Percentiles rank a stretch among this genome's conserved stretches.
These are phyloP conservation scores for Silene uniflora DNA, from an alignment of 148 eudicot species.

Conservation along the genomic window DNA sequence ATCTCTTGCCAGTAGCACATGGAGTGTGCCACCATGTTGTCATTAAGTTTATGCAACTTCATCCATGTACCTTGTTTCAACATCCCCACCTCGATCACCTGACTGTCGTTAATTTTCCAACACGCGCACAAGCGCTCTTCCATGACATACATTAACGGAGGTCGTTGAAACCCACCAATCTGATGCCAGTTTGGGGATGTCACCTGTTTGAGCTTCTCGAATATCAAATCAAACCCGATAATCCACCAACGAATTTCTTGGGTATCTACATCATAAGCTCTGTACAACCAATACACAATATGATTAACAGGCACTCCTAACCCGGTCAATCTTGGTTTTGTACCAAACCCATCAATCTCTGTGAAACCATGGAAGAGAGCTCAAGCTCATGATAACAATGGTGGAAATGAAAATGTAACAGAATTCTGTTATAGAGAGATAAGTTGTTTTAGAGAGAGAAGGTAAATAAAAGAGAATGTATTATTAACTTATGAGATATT, in stretches of 20 bases:
- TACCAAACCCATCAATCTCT: neutral
- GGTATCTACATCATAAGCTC: neutral
- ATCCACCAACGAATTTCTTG: conserved; percentile 4
- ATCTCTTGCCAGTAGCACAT: conserved; percentile 4
- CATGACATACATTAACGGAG: conserved; percentile 16
- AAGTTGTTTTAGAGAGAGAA: too few relatives aligned
- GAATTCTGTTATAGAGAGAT: too few relatives aligned
- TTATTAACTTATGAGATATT: too few relatives aligned
- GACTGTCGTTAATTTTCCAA: neutral
- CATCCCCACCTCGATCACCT: neutral
- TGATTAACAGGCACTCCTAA: neutral
- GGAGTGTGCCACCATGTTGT: neutral
- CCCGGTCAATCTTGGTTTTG: neutral
- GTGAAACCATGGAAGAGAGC: too few relatives aligned
- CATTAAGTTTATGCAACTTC: neutral
- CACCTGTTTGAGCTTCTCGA: neutral
- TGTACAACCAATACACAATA: neutral
- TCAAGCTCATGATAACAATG: too few relatives aligned
- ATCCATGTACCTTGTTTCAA: neutral
- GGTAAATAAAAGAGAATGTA: too few relatives aligned
- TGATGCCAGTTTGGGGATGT: neutral
- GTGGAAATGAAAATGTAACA: too few relatives aligned
- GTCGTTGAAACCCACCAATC: neutral
- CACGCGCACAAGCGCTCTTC: neutral
- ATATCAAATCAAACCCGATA: conserved; percentile 15